Base-by-base conservation (phyloP, 495 filamentous ascomycete genomes). In the Talaromyces proteolyticus region DNA sequence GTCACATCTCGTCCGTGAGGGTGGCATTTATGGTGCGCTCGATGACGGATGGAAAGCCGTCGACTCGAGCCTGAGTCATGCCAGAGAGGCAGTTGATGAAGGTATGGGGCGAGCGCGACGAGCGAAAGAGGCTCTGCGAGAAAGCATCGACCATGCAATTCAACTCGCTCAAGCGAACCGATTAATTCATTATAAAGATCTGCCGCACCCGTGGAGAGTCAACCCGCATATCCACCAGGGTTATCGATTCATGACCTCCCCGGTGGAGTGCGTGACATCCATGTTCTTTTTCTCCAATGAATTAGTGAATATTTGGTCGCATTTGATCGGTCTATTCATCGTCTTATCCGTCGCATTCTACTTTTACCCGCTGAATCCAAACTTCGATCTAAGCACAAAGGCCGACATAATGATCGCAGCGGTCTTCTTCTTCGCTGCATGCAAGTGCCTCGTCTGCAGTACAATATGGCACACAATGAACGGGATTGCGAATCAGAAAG, bases 401-500 rank as follows among this genome's bases (percentile, higher is more conserved):
- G 75, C 87, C 25, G 94, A 99, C 56, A 77, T 96, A 46, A 79
- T 88, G 57, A 86, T 97, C 50, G 89, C 94, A 1, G 91, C 88
- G 11, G 76, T 93, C 26, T 99, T 99, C 77, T 96, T 99, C 75
- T 91, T 95, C 60, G 93, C 92, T 29, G 93, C 93, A 44, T 89
- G 84, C 74, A 95, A 97, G 73, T 96, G 91, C 64, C 79, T 99
- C 51, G 81, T 91, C 70, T 97, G 94, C 82, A 90, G 85, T 55
- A 89, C 86, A 53, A 84, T 97, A 57, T 97, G 92, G 93, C 93
- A 99, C 72, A 95, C 92, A 12, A 96, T 99, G 88, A 94, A 87
- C 73, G 87, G 86, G 54, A 94, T 97, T 49, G 87, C 92, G 41
- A 85, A 94, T 40, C 87, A 94, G 59, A 82, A 78, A 10, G 76